A percentile compares a stretch with the other conserved stretches of the same genome.
Conservation (phyloP, 106 monocot genomes). For the Acorus calamus region DNA sequence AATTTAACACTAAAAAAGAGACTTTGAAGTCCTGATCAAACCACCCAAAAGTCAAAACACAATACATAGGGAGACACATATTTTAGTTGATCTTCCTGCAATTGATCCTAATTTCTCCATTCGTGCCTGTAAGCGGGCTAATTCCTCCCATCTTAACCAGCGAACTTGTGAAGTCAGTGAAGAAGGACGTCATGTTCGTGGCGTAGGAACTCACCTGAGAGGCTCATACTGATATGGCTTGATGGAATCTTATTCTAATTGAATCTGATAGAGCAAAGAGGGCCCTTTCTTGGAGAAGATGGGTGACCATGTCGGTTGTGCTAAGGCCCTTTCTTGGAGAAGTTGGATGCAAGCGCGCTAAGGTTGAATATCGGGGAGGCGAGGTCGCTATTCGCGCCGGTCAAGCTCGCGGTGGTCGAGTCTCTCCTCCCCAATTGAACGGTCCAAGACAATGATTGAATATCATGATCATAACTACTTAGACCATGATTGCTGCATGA, state of each 20-base stretch:
- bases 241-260: too few relatives aligned
- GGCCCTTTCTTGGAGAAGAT: constrained; percentile 38
- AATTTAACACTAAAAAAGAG: too few relatives aligned
- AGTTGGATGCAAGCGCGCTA: constrained; percentile 26
- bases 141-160: constrained; percentile 62
- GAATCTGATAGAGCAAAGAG: constrained; percentile 20
- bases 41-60: too few relatives aligned
- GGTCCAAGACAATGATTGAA: constrained; percentile 17
- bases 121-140: constrained; percentile 42
- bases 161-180: constrained; percentile 31
- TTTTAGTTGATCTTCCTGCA: constrained; percentile 48
- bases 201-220: constrained; percentile 27
- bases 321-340: constrained; percentile 43
- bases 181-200: constrained; percentile 22
- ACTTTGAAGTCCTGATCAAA: too few relatives aligned
- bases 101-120: constrained; percentile 54
- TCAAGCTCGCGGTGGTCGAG: constrained; percentile 48
- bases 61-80: too few relatives aligned
- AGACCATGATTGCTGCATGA: too few relatives aligned
- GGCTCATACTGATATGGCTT: constrained; percentile 9
- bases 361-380: constrained; percentile 33
- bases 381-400: constrained; percentile 50
- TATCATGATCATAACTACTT: not conserved
- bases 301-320: constrained; percentile 36
- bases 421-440: constrained; percentile 69